A percentile compares a stretch with the other conserved stretches of the same genome.
Evolutionary conservation across 257 asterid genomes (phyloP).

Genomic region (Henckelia pumila): DNA sequence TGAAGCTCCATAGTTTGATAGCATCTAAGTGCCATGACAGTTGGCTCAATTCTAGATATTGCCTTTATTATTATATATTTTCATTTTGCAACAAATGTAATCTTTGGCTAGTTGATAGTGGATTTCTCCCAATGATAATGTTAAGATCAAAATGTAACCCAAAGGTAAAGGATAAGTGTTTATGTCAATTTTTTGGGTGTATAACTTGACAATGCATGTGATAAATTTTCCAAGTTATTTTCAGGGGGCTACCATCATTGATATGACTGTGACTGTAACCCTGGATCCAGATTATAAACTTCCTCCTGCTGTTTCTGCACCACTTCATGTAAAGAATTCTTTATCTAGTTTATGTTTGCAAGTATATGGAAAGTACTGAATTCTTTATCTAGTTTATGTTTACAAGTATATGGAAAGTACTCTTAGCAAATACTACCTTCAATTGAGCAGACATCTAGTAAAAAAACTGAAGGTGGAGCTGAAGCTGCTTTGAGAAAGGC

Average conservation of each 20-base stretch:
- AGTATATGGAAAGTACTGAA: slow-evolving; percentile 4
- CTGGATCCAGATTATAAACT: slow-evolving; percentile 70
- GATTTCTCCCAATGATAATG: slow-evolving; percentile 1
- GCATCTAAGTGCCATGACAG: not conserved
- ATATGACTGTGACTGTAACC: slow-evolving; percentile 65
- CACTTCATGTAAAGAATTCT: slow-evolving; percentile 39
- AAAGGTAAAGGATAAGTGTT: not conserved
- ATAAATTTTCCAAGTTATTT: slow-evolving; percentile 13
- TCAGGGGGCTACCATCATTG: slow-evolving; percentile 95
- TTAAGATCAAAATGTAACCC: not conserved
- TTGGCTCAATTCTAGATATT: slow-evolving; percentile 7
- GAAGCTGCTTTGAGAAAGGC: slow-evolving; percentile 79
- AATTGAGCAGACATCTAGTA: slow-evolving; percentile 42
- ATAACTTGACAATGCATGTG: not conserved
- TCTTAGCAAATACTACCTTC: slow-evolving; percentile 25
- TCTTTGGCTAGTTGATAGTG: not conserved
- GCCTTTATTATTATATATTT: not conserved
- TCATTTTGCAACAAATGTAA: not conserved
- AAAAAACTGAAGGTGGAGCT: slow-evolving; percentile 39
- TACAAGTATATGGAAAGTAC: slow-evolving; percentile 2
- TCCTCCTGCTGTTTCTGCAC: slow-evolving; percentile 68
- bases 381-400: slow-evolving; percentile 9
- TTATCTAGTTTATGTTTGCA: slow-evolving; percentile 5
- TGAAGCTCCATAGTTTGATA: not conserved
- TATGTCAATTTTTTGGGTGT: not conserved